Percentiles rank a stretch among this genome's conserved stretches.
phyloP scores from a whole-genome alignment of 176 grass and related monocot species.

The Carex littledalei region DNA sequence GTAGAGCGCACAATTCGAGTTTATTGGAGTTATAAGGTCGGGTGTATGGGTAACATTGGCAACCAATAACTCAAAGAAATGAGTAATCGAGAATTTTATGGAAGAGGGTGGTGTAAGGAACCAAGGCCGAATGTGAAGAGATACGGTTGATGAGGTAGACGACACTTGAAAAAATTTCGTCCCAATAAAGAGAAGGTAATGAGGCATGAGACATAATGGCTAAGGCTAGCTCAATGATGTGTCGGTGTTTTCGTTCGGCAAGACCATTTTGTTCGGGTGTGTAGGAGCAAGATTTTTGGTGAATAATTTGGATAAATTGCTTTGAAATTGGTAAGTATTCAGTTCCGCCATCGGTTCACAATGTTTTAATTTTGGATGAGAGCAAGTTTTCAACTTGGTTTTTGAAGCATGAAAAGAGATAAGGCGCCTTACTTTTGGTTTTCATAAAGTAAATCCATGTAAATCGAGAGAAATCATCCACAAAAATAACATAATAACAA shows the following conservation, averaged over 20 bases:
- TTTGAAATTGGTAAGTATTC: neutral
- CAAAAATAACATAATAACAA: conserved; percentile 7
- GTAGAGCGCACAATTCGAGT: too few species aligned
- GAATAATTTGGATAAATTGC: neutral
- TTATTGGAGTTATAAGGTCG: too few species aligned
- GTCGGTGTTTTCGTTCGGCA: neutral
- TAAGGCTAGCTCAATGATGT: neutral
- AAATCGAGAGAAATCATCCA: conserved; percentile 4
- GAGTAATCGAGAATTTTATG: too few species aligned
- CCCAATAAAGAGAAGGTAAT: neutral
- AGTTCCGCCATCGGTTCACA: neutral
- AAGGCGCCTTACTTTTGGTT: neutral
- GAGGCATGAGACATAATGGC: neutral
- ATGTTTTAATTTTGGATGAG: neutral
- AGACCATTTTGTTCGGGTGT: neutral
- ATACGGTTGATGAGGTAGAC: too few species aligned
- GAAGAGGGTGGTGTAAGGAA: too few species aligned
- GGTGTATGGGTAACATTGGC: too few species aligned
- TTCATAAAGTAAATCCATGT: neutral
- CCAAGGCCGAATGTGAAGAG: too few species aligned
- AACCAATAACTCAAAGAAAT: too few species aligned
- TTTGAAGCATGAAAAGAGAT: neutral
- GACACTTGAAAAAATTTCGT: neutral
- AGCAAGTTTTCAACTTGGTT: neutral
- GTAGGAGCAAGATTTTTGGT: neutral